Conservation (phyloP, 2,329 filamentous ascomycete genomes). For the Fusarium abutilonis region DNA sequence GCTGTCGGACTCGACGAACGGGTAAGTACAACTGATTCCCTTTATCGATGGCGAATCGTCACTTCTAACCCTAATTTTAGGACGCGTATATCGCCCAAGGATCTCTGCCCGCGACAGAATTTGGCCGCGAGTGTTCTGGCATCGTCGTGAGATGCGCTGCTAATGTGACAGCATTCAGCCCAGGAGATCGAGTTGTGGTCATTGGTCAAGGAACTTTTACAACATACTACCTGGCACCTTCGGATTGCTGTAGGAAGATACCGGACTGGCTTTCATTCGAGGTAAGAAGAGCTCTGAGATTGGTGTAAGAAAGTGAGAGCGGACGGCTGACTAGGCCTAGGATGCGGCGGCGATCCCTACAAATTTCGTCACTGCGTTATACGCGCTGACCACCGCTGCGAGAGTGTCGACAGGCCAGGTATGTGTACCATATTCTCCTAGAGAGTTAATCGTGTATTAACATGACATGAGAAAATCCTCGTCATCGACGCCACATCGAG, state of each 20-base stretch:
- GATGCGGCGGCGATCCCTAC: constrained; percentile 35
- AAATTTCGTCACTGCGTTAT: constrained; percentile 36
- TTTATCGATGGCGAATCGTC: not conserved
- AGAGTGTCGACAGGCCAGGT: constrained; percentile 31
- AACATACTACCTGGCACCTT: constrained; percentile 33
- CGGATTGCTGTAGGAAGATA: constrained; percentile 32
- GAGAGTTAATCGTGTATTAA: not conserved
- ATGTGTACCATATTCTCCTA: not conserved
- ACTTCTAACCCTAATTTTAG: constrained; percentile 25
- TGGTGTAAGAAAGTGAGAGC: not conserved
- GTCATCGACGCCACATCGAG: constrained; percentile 30
- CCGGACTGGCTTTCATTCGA: constrained; percentile 40
- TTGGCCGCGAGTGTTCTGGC: constrained; percentile 39
- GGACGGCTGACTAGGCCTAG: constrained; percentile 14
- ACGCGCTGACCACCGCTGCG: constrained; percentile 24
- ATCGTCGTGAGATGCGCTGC: constrained; percentile 26
- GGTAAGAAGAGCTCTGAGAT: constrained; percentile 8
- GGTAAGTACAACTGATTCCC: constrained; percentile 16
- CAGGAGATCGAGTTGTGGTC: constrained; percentile 36
- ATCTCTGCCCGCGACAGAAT: constrained; percentile 31
- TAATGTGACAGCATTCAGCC: constrained; percentile 21
- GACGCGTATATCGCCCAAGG: constrained; percentile 35
- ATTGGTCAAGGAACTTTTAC: constrained; percentile 39
- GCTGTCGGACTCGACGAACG: constrained; percentile 36
- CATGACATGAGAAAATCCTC: constrained; percentile 30